Evolutionary conservation across 805 yeast genomes (phyloP), one percentile per base, ranked within the genome.

Genomic region (Candida argentea): DNA sequence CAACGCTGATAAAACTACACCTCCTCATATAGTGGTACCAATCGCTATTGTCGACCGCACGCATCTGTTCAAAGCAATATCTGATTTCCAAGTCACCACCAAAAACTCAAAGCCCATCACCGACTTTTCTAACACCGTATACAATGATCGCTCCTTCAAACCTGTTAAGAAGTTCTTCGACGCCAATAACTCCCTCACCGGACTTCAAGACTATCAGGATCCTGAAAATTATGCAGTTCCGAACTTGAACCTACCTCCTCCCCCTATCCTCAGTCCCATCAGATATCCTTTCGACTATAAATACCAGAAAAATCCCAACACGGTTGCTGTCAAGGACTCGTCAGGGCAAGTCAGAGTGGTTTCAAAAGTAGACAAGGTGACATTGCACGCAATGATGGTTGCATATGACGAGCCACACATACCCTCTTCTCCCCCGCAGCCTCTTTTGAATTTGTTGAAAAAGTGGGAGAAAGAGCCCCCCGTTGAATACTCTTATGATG

Each of bases 1-100:
- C 29, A 47, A 54, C n/a, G 43, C 51, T 8, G 30, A 30, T 10
- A 14, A 26, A 11, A 27, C 30, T 4, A 44, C 50, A 4, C 39
- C 50, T 3, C 39, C 55, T 4, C 61, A 67, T 28, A 53, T 52
- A 14, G 64, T 70, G 2, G 61, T 63, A 25, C 89, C 94, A 0
- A 65, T 70, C 4, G 86, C 78, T 0, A 67, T 84, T 12, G 61
- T 85, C 12, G 73, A 74, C 40, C 67, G 73, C 33, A 78, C 77
- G 11, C 77, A 75, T 44, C 68, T 80, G 37, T 89, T 89, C 50
- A 69, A 95, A 40, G 84, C 82, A 38, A 71, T 86, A 66, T 76
- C 89, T 0, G 97, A 87, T 52, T 89, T 85, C 50, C 97, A 91
- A 49, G 68, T 71, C 37, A 58, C 70, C 18, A 70, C 85, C 8